phyloP scores from a whole-genome alignment of 306 rosid species.

The Benincasa hispida region DNA sequence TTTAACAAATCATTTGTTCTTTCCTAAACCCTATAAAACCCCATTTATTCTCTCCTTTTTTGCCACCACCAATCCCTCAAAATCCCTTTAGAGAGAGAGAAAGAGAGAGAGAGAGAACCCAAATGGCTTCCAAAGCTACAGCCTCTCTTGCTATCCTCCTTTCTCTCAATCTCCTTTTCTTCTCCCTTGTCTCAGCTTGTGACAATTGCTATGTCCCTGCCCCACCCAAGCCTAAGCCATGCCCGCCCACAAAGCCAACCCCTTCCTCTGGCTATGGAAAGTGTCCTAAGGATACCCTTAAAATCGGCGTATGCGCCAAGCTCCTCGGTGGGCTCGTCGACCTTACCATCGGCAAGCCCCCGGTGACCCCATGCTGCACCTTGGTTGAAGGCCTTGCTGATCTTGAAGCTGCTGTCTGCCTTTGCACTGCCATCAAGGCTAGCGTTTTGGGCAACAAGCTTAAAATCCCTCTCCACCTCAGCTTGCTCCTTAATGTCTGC shows the following conservation, averaged over 20 bases:
- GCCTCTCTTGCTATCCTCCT: not conserved
- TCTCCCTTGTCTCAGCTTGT: not conserved
- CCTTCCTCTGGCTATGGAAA: not conserved
- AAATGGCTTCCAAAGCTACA: conserved; percentile 8
- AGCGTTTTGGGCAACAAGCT: conserved; percentile 50
- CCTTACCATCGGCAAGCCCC: conserved; percentile 34
- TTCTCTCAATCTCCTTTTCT: not conserved
- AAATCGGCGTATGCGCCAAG: conserved; percentile 47
- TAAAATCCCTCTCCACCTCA: conserved; percentile 51
- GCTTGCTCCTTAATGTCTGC: conserved; percentile 63
- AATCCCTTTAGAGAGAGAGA: not conserved
- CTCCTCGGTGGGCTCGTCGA: conserved; percentile 43
- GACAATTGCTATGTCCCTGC: not conserved
- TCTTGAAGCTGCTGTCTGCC: conserved; percentile 61
- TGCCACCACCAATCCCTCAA: not conserved
- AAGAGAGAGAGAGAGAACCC: not conserved
- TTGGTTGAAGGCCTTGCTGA: conserved; percentile 63
- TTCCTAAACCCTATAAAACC: conserved; percentile 1
- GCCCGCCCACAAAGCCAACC: not conserved
- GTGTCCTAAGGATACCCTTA: conserved; percentile 57
- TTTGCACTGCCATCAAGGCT: conserved; percentile 65
- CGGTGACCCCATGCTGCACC: conserved; percentile 49
- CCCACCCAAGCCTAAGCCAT: not conserved
- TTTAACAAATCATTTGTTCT: not conserved
- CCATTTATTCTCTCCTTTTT: not conserved